A percentile compares a stretch with the other conserved stretches of the same genome.
These are phyloP conservation scores for Neurospora sp. DNA, from an alignment of 495 filamentous ascomycete genomes.

Conservation along the genomic window DNA sequence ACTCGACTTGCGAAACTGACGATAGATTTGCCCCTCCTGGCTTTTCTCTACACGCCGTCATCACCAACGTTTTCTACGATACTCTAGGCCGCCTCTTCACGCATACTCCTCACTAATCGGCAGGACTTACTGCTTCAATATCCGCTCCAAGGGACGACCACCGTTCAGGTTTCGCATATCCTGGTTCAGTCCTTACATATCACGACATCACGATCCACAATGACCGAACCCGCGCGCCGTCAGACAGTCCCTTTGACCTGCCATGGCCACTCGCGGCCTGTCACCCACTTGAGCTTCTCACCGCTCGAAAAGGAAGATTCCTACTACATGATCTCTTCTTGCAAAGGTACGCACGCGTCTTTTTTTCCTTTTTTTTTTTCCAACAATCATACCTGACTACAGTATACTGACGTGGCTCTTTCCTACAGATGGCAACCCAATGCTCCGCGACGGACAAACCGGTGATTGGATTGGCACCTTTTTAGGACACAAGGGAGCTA, in stretches of 20 bases:
- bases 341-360: conserved; percentile 60
- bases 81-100: not conserved
- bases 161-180: not conserved
- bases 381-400: not conserved
- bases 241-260: conserved; percentile 81
- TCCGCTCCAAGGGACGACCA: not conserved
- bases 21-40: not conserved
- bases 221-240: conserved; percentile 40
- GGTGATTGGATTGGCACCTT: conserved; percentile 99
- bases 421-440: conserved; percentile 79
- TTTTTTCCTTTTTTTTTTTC: not conserved
- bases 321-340: conserved; percentile 95
- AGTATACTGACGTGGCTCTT: conserved; percentile 4
- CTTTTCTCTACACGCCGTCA: not conserved
- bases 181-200: not conserved
- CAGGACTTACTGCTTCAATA: not conserved
- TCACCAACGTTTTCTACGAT: not conserved
- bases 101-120: not conserved
- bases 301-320: conserved; percentile 69
- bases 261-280: conserved; percentile 92
- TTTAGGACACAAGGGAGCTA: conserved; percentile 93
- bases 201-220: conserved; percentile 10
- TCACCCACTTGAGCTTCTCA: conserved; percentile 92
- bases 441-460: conserved; percentile 93
- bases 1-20: not conserved